Percentiles rank a stretch among this genome's conserved stretches.
Evolutionary conservation across 164 flowering plant species (phyloP).

Genomic region (Cinnamomum micranthum): DNA sequence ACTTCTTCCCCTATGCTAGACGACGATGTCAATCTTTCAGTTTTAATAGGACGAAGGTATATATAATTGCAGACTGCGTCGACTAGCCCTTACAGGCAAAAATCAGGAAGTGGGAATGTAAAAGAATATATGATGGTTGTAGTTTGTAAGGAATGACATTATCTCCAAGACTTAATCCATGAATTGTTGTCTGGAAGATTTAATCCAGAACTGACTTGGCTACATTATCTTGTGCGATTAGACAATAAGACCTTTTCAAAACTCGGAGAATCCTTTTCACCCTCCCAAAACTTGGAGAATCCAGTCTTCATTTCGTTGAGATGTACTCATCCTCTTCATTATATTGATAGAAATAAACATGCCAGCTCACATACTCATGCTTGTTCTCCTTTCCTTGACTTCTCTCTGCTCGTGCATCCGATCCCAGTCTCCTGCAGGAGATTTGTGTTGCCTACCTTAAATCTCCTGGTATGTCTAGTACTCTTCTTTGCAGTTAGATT

Average conservation of each 20-base stretch:
- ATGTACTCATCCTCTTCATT: neutral
- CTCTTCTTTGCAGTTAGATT: neutral
- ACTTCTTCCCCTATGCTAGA: too few relatives aligned
- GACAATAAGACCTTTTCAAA: neutral
- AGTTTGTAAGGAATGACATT: neutral
- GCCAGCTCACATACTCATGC: neutral
- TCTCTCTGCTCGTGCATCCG: conserved; percentile 1
- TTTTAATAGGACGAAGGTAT: too few relatives aligned
- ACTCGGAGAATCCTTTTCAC: neutral
- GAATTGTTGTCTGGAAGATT: too few relatives aligned
- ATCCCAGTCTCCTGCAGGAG: conserved; percentile 1
- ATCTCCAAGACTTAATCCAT: too few relatives aligned
- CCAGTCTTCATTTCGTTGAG: neutral
- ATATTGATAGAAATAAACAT: neutral
- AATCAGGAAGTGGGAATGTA: too few relatives aligned
- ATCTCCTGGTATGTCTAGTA: too few relatives aligned
- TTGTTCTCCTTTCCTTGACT: neutral
- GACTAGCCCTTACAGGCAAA: too few relatives aligned
- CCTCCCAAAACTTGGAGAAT: neutral
- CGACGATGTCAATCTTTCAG: too few relatives aligned
- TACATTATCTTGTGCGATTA: neutral
- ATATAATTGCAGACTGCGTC: too few relatives aligned
- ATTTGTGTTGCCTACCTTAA: conserved; percentile 6
- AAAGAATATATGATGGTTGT: too few relatives aligned
- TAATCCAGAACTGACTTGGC: too few relatives aligned